phyloP scores from a whole-genome alignment of 352 stramenopile species.

The Pythium pectinolyticum region DNA sequence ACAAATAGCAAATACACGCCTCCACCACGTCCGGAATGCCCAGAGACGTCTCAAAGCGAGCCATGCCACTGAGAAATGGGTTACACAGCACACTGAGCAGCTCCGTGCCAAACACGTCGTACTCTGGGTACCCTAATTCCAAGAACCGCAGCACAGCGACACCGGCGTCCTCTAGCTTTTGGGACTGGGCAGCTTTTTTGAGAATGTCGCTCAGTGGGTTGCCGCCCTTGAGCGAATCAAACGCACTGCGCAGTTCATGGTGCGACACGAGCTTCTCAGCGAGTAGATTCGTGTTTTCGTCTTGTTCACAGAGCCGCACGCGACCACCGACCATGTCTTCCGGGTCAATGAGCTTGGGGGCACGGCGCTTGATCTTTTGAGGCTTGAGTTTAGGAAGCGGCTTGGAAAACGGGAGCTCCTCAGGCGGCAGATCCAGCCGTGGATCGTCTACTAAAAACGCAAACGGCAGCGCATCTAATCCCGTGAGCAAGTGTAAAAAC shows the following conservation, averaged over 20 bases:
- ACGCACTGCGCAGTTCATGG: slow-evolving; percentile 67
- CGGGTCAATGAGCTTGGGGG: slow-evolving; percentile 76
- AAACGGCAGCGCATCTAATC: slow-evolving; percentile 71
- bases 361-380: slow-evolving; percentile 51
- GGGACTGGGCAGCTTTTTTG: slow-evolving; percentile 50
- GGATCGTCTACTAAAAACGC: slow-evolving; percentile 78
- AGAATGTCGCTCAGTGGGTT: slow-evolving; percentile 78
- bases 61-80: slow-evolving; percentile 82
- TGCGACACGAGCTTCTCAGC: slow-evolving; percentile 77
- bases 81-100: slow-evolving; percentile 81
- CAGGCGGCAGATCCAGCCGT: slow-evolving; percentile 58
- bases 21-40: slow-evolving; percentile 80
- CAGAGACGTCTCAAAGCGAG: slow-evolving; percentile 80
- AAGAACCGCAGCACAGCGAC: slow-evolving; percentile 77
- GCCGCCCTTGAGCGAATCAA: slow-evolving; percentile 70
- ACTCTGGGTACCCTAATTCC: slow-evolving; percentile 82
- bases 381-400: slow-evolving; percentile 48
- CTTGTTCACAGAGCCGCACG: slow-evolving; percentile 65
- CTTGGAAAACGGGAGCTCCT: slow-evolving; percentile 74
- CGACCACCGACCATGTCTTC: slow-evolving; percentile 81
- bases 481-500: slow-evolving; percentile 65
- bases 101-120: slow-evolving; percentile 78
- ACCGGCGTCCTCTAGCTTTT: slow-evolving; percentile 70
- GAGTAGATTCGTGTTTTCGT: slow-evolving; percentile 64
- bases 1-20: slow-evolving; percentile 78